phyloP scores from a whole-genome alignment of 345 rosid species.

The Gossypium arboreum region DNA sequence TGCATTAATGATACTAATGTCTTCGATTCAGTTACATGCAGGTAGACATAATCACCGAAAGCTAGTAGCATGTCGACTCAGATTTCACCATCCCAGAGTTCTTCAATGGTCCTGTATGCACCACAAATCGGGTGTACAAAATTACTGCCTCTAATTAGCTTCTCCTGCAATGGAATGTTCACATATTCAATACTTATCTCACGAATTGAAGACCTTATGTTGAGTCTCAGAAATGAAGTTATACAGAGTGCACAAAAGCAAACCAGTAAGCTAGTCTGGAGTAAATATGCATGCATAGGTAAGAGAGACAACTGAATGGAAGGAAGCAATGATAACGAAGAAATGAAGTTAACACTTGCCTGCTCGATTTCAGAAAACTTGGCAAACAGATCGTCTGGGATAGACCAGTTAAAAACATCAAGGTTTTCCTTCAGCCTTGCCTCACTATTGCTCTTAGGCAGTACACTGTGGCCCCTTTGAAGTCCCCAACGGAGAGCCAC shows the following conservation, averaged over 20 bases:
- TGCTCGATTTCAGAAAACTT: conserved; percentile 60
- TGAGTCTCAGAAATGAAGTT: background rate
- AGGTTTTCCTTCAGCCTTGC: conserved; percentile 67
- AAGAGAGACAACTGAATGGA: background rate
- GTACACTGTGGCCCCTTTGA: conserved; percentile 75
- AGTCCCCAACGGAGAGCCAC: conserved; percentile 87
- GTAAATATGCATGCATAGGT: background rate
- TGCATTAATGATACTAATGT: background rate
- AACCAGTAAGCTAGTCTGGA: background rate
- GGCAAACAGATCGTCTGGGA: conserved; percentile 59
- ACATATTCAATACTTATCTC: background rate
- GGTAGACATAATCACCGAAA: background rate
- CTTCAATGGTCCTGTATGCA: conserved; percentile 54
- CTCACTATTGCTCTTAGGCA: conserved; percentile 69
- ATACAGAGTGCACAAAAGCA: background rate
- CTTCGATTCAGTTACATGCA: background rate
- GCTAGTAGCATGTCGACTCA: conserved; percentile 20
- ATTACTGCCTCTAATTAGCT: conserved; percentile 43
- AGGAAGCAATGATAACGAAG: background rate
- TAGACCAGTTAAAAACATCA: conserved; percentile 62
- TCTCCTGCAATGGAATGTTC: conserved; percentile 40
- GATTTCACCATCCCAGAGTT: conserved; percentile 86
- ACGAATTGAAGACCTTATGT: background rate
- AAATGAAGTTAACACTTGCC: conserved; percentile 31
- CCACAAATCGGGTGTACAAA: conserved; percentile 54